phyloP scores from a whole-genome alignment of 2,329 filamentous ascomycete genomes.

The Aspergillus aculeatinus region DNA sequence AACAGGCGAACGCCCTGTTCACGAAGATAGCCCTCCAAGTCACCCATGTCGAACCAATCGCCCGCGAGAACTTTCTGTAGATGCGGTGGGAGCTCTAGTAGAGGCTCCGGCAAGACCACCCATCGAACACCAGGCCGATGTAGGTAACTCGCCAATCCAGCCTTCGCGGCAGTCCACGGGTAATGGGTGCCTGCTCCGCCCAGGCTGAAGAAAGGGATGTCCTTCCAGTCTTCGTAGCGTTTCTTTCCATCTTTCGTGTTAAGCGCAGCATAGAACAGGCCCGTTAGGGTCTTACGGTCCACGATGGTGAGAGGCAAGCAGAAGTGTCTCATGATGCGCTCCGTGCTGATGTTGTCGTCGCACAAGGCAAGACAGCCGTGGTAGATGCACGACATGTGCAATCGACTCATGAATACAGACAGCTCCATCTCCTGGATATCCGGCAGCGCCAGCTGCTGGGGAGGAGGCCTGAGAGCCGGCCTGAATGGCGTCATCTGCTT shows the following conservation, averaged over 20 bases:
- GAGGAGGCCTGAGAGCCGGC: not conserved
- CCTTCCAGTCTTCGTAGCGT: constrained; percentile 20
- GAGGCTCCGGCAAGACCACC: constrained; percentile 15
- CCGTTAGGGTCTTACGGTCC: constrained; percentile 16
- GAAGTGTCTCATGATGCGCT: constrained; percentile 21
- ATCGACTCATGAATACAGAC: constrained; percentile 19
- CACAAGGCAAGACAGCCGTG: constrained; percentile 19
- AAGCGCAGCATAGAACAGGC: constrained; percentile 21
- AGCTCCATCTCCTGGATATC: constrained; percentile 17
- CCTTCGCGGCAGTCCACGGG: constrained; percentile 9
- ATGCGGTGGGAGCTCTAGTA: constrained; percentile 13
- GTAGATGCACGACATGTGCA: constrained; percentile 22
- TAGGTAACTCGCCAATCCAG: not conserved
- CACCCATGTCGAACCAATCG: constrained; percentile 27
- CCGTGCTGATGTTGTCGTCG: constrained; percentile 15
- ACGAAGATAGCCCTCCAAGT: constrained; percentile 23
- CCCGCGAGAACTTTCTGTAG: constrained; percentile 20
- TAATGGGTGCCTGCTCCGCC: constrained; percentile 28
- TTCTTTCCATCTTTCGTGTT: constrained; percentile 18
- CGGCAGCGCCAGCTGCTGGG: not conserved
- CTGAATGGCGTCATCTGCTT: not conserved
- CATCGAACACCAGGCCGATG: constrained; percentile 12
- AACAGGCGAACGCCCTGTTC: constrained; percentile 19
- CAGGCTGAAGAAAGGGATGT: constrained; percentile 26
- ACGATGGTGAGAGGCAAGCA: constrained; percentile 23